Evolutionary conservation across 176 grass and related monocot species (phyloP), one percentile per base, ranked within the genome.

Genomic region (Microstegium vimineum): DNA sequence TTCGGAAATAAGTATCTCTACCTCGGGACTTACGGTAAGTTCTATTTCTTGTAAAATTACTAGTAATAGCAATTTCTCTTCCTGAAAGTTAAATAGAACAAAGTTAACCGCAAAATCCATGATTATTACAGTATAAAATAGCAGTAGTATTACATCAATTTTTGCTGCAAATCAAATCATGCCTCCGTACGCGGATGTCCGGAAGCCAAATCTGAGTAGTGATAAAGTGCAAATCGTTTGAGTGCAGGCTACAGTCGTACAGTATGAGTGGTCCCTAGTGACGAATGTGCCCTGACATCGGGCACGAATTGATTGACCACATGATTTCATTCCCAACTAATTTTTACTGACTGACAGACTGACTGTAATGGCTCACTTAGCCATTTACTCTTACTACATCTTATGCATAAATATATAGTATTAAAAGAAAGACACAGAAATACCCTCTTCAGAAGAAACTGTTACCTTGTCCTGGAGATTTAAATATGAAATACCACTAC

Each of bases 1-100:
- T 86, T 90, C 16, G 91, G 91, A 10, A 93, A 93, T 82, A 93
- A 90, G 82, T 93, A 93, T 41, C 91, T 93, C 56, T 93, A 93
- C 79, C 91, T 93, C 13, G 91, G 91, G 30, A 93, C 91, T 14
- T 93, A 93, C 15, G 91, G 91, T 93, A 79, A 16, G 18, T 64
- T 35, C 14, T 64, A 1, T 70, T 51, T 17, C 34, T 74, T 61
- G 30, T 4, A 3, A 15, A 49, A 5, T 0, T n/a, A n/a, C n/a
- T n/a, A 38, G 3, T 12, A 60, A 8, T 12, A 1, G 23, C 13
- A 71, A 64, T 6, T 2, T 12, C 1, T 18, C 59, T 76, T 18
- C 0, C 42, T 26, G 0, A 85, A 81, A n/a, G n/a, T n/a, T n/a
- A n/a, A 56, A 25, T 35, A 38, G 14, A 22, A 15, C 14, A 25